A percentile compares a stretch with the other conserved stretches of the same genome.
These are phyloP conservation scores for Sporothrix curviconia DNA, from an alignment of 2,329 filamentous ascomycete species.

Conservation along the genomic window DNA sequence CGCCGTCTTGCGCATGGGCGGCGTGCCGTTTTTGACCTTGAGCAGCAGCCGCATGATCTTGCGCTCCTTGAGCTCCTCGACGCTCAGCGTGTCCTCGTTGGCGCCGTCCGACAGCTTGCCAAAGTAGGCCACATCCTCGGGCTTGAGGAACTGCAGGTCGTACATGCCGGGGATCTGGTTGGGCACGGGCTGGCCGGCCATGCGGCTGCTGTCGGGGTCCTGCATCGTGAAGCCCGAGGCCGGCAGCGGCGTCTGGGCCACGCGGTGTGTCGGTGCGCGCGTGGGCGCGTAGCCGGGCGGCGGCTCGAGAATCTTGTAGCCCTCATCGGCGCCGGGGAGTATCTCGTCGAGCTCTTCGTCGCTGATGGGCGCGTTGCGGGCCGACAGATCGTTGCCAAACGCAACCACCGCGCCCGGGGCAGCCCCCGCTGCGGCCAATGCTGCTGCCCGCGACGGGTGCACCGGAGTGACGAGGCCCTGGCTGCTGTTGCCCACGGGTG, in stretches of 20 bases:
- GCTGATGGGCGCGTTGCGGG: constrained; percentile 72
- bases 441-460: constrained; percentile 58
- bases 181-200: constrained; percentile 82
- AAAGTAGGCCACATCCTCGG: constrained; percentile 98
- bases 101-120: constrained; percentile 92
- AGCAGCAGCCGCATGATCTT: constrained; percentile 97
- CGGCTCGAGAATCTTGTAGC: constrained; percentile 85
- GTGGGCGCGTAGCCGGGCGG: constrained; percentile 88
- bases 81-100: constrained; percentile 83
- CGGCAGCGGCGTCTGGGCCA: constrained; percentile 67
- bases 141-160: constrained; percentile 95
- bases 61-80: constrained; percentile 93
- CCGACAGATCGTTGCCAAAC: constrained; percentile 76
- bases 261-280: constrained; percentile 66
- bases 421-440: constrained; percentile 38
- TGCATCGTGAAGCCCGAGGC: constrained; percentile 94
- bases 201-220: constrained; percentile 76
- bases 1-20: constrained; percentile 97
- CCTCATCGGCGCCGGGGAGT: constrained; percentile 79
- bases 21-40: constrained; percentile 98
- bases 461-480: constrained; percentile 72
- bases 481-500: constrained; percentile 55
- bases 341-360: constrained; percentile 93
- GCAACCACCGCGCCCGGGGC: constrained; percentile 27
- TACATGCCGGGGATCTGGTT: constrained; percentile 95